A percentile compares a stretch with the other conserved stretches of the same genome.
Conservation (phyloP, 352 stramenopile species). For the Phytophthora quininea region DNA sequence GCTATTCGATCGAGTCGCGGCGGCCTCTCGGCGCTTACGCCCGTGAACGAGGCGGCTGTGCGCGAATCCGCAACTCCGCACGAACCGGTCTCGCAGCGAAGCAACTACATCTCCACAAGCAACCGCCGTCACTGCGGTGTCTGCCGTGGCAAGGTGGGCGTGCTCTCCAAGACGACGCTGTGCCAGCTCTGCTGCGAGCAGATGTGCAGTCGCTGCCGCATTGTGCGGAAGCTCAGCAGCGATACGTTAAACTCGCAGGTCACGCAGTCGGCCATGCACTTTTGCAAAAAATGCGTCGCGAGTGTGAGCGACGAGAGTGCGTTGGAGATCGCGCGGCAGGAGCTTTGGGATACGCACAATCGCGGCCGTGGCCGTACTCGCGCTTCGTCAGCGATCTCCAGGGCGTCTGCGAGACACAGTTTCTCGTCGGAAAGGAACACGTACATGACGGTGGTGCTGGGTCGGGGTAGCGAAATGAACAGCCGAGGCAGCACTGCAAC, state of each 20-base stretch:
- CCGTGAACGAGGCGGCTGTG: conserved; percentile 29
- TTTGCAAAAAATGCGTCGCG: conserved; percentile 71
- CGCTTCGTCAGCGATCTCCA: conserved; percentile 37
- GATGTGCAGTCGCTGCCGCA: conserved; percentile 52
- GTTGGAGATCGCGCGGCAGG: conserved; percentile 62
- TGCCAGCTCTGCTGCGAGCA: conserved; percentile 54
- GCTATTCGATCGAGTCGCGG: conserved; percentile 24
- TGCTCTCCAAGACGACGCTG: conserved; percentile 36
- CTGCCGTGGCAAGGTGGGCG: conserved; percentile 36
- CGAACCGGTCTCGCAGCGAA: conserved; percentile 32
- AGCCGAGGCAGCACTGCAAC: conserved; percentile 26
- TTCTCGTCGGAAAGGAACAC: conserved; percentile 51
- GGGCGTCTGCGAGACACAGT: conserved; percentile 24
- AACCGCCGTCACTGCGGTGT: conserved; percentile 39
- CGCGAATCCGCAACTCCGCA: conserved; percentile 22
- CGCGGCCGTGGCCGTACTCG: conserved; percentile 38
- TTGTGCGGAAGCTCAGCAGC: conserved; percentile 52
- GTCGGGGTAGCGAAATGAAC: conserved; percentile 31
- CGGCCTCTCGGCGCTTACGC: conserved; percentile 29
- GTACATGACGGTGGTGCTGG: conserved; percentile 45
- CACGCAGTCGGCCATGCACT: conserved; percentile 54
- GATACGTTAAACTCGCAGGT: conserved; percentile 47
- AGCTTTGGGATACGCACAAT: conserved; percentile 51
- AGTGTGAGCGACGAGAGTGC: conserved; percentile 59
- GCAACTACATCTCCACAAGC: conserved; percentile 25